Base-by-base conservation (phyloP, 495 filamentous ascomycete species). In the Neurospora sp. region DNA sequence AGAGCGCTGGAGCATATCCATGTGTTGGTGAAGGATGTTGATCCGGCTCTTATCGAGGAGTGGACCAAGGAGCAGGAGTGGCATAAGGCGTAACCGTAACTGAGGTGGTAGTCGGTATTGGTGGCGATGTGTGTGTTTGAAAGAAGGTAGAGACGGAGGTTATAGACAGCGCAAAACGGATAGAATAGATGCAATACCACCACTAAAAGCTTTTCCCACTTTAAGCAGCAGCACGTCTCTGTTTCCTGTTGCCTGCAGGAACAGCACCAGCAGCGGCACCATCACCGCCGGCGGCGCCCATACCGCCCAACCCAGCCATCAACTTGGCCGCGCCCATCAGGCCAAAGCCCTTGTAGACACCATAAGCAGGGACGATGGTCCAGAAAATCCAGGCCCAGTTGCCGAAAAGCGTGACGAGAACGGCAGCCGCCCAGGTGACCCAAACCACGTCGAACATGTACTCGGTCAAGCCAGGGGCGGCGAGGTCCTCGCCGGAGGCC, bases 401-500 rank as follows among this genome's bases (percentile, higher is more conserved):
- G 36, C 92, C 92, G 69, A 93, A 88, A 5, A 94, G 66, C 13
- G 88, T 89, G 3, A 88, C 92, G 8, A 89, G 81, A 9, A 87
- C 81, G 38, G 93, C 84, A 34, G 88, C 90, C 24, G 85, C 89
- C 90, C 92, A 94, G 1, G 93, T 94, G 83, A 96, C 94, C 86
- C 97, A 98, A 40, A 98, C 84, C 36, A 97, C 87, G 84, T 99
- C 96, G 87, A 95, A 98, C 91, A 98, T 92, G 83, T 94, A 99
- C 82, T 99, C 96, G 9, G 94, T 98, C 81, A 99, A 83, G 0
- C 96, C 96, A 36, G 91, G 88, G 0, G 93, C 93, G 37, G 92
- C 90, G 34, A 99, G 87, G 80, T 98, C 96, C 80, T 98, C 95
- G 21, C 96, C 96, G 0, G 91, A 85, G 17, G 85, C 88, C 75